These are phyloP conservation scores for Phaeophleospora eucalypticola DNA, from an alignment of 2,329 filamentous ascomycete species.

Conservation along the genomic window DNA sequence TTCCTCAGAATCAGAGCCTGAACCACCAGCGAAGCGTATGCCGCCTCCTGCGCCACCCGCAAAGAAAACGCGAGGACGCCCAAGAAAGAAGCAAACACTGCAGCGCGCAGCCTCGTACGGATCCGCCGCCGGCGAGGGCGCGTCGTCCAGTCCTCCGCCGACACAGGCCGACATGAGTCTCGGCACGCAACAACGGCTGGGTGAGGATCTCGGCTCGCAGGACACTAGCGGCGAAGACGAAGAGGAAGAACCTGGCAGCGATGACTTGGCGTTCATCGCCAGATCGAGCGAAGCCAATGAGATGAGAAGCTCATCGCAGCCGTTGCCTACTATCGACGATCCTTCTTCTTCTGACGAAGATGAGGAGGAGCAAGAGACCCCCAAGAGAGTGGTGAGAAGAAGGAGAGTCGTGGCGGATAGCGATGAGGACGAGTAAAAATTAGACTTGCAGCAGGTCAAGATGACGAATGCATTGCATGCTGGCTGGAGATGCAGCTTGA, in stretches of 20 bases:
- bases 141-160: conserved; percentile 31
- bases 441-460: too few relatives aligned
- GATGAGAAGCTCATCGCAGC: conserved; percentile 27
- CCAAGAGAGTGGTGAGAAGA: too few relatives aligned
- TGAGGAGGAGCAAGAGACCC: too few relatives aligned
- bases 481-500: too few relatives aligned
- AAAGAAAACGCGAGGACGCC: conserved; percentile 18
- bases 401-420: too few relatives aligned
- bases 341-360: too few relatives aligned
- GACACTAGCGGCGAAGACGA: conserved; percentile 44
- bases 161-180: conserved; percentile 34
- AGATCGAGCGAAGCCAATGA: conserved; percentile 40
- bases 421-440: too few relatives aligned
- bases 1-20: conserved; percentile 11
- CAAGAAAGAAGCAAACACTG: conserved; percentile 19
- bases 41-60: conserved; percentile 1
- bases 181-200: conserved; percentile 27
- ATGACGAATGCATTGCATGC: too few relatives aligned
- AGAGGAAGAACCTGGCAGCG: conserved; percentile 43
- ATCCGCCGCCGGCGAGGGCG: conserved; percentile 33
- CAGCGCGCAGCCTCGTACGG: conserved; percentile 22
- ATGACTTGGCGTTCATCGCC: conserved; percentile 44
- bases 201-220: conserved; percentile 40
- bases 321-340: conserved; percentile 15
- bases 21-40: conserved; percentile 1